Evolutionary conservation across 2,329 filamentous ascomycete genomes (phyloP).

Genomic region (Exophiala aquamarina): DNA sequence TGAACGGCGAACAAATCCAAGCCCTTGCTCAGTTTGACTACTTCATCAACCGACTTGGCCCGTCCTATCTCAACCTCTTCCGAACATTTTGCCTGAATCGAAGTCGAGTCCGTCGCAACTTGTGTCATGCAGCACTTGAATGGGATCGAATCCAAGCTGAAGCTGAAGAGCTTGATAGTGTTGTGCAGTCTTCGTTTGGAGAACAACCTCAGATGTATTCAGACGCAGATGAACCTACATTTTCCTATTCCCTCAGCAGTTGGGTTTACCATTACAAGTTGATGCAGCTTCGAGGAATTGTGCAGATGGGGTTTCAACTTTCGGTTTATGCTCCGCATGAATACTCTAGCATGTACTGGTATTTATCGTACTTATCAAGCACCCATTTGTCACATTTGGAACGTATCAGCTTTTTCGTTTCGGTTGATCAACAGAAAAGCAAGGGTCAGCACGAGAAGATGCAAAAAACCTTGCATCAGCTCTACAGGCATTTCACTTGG

Average conservation of each 20-base stretch:
- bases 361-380: constrained; percentile 72
- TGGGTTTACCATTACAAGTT: constrained; percentile 93
- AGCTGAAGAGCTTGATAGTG: constrained; percentile 69
- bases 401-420: constrained; percentile 68
- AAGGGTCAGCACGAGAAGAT: constrained; percentile 10
- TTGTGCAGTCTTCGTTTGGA: constrained; percentile 61
- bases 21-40: constrained; percentile 72
- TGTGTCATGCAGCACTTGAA: constrained; percentile 78
- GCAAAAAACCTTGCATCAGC: constrained; percentile 38
- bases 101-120: constrained; percentile 82
- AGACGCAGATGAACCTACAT: constrained; percentile 54
- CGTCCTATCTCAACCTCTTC: constrained; percentile 80
- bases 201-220: constrained; percentile 60
- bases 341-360: constrained; percentile 86
- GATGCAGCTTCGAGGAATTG: constrained; percentile 79
- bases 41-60: constrained; percentile 56
- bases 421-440: constrained; percentile 22
- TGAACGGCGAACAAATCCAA: constrained; percentile 70
- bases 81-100: constrained; percentile 86
- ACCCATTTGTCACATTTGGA: constrained; percentile 69
- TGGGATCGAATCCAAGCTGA: constrained; percentile 84
- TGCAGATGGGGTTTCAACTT: constrained; percentile 92
- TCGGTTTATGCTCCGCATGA: constrained; percentile 87
- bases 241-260: constrained; percentile 73
- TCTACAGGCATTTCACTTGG: constrained; percentile 64